Evolutionary conservation across 2,329 filamentous ascomycete species (phyloP).

Genomic region (Paracamarosporium sp.): DNA sequence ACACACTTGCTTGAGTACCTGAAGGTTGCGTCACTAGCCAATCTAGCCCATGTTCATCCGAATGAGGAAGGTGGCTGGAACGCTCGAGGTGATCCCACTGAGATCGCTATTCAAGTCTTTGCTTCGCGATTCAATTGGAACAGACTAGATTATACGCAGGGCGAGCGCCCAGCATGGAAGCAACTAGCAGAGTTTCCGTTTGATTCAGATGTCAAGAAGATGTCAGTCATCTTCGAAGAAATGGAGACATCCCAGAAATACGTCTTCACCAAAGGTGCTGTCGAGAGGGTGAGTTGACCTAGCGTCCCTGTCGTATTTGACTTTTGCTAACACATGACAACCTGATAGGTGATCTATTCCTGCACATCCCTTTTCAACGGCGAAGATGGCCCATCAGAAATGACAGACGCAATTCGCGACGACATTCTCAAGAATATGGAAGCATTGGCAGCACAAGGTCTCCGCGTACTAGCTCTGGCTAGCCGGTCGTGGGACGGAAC

Average conservation of each 20-base stretch:
- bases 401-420: constrained; percentile 62
- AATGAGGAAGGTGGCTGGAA: constrained; percentile 46
- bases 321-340: background rate
- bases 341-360: constrained; percentile 60
- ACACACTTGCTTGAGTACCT: constrained; percentile 40
- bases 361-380: constrained; percentile 62
- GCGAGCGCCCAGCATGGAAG: constrained; percentile 38
- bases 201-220: constrained; percentile 77
- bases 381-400: constrained; percentile 45
- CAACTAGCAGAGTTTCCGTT: constrained; percentile 72
- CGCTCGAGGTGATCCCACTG: constrained; percentile 58
- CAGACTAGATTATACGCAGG: constrained; percentile 57
- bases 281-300: constrained; percentile 59
- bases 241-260: constrained; percentile 45
- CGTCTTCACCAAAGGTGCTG: constrained; percentile 71
- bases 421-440: constrained; percentile 73
- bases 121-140: constrained; percentile 72
- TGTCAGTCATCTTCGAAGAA: constrained; percentile 72
- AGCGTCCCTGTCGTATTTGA: no score
- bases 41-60: constrained; percentile 59
- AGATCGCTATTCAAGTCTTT: constrained; percentile 79
- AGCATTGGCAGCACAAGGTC: constrained; percentile 68
- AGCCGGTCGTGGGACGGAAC: constrained; percentile 53
- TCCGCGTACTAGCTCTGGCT: constrained; percentile 73
- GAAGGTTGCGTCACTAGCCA: constrained; percentile 51